These are phyloP conservation scores for Mycosarcoma maydis DNA, from an alignment of 1,284 basidiomycete genomes.

Conservation along the genomic window DNA sequence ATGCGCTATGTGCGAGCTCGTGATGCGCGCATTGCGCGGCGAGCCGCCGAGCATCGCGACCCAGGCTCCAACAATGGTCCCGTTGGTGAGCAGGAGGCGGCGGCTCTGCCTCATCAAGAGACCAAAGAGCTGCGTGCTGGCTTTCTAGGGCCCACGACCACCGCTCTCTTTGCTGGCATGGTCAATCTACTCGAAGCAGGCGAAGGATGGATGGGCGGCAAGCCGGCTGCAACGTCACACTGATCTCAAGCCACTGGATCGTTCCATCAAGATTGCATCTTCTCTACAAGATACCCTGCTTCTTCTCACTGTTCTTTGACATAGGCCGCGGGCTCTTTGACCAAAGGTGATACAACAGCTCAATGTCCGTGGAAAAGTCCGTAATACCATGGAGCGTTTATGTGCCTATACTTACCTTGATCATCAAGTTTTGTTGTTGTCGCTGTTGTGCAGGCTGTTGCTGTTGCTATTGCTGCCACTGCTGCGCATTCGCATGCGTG, in stretches of 20 bases:
- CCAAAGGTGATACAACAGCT: too few species aligned
- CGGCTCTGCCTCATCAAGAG: constrained; percentile 40
- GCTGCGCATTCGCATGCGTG: too few species aligned
- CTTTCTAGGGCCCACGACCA: constrained; percentile 54
- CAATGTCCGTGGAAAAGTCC: too few species aligned
- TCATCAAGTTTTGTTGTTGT: too few species aligned
- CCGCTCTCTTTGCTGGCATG: constrained; percentile 53
- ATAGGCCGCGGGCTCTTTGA: too few species aligned
- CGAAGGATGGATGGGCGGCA: constrained; percentile 61
- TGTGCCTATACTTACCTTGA: too few species aligned
- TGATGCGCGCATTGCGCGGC: constrained; percentile 37
- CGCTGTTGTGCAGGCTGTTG: too few species aligned
- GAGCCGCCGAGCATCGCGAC: constrained; percentile 28
- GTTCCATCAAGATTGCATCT: not conserved
- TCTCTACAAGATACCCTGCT: too few species aligned
- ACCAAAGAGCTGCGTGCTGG: constrained; percentile 21
- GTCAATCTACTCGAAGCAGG: constrained; percentile 60
- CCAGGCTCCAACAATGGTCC: constrained; percentile 17
- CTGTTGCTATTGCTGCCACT: too few species aligned
- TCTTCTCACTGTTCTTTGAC: not conserved
- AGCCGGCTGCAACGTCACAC: constrained; percentile 18
- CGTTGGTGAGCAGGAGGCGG: constrained; percentile 16
- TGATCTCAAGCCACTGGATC: not conserved
- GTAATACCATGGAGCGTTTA: too few species aligned
- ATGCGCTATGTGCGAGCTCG: constrained; percentile 38